phyloP scores from a whole-genome alignment of 495 filamentous ascomycete genomes.

The Penicillium riverlandense region DNA sequence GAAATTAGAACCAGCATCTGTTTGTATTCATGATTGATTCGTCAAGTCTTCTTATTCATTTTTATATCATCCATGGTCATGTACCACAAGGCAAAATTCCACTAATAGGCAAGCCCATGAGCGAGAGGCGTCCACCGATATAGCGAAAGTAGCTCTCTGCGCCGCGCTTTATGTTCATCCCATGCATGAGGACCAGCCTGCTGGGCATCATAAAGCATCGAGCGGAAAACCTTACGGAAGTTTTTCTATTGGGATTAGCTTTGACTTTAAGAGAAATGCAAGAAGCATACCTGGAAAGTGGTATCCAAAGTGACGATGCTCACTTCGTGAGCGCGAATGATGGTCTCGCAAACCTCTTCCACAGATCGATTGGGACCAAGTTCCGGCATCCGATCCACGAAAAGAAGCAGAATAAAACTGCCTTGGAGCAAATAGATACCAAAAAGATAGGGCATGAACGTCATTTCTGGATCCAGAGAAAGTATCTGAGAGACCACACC shows the following conservation, averaged over 20 bases:
- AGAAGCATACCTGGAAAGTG: constrained; percentile 46
- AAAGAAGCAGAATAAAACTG: constrained; percentile 48
- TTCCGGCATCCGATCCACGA: constrained; percentile 48
- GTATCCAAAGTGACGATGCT: constrained; percentile 54
- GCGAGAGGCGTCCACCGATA: constrained; percentile 12
- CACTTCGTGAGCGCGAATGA: constrained; percentile 51
- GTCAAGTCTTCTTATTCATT: too few relatives aligned
- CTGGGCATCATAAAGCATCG: constrained; percentile 14
- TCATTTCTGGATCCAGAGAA: constrained; percentile 47
- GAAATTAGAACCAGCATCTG: too few relatives aligned
- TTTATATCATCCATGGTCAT: too few relatives aligned
- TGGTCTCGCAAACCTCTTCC: constrained; percentile 49
- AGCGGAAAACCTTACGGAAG: constrained; percentile 12
- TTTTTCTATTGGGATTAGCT: constrained; percentile 8
- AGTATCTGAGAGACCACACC: constrained; percentile 47
- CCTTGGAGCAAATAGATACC: constrained; percentile 55
- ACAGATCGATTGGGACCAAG: constrained; percentile 44
- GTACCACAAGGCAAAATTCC: too few relatives aligned
- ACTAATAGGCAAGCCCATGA: constrained; percentile 11
- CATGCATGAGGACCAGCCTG: constrained; percentile 11
- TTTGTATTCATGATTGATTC: too few relatives aligned
- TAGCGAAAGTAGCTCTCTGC: constrained; percentile 10
- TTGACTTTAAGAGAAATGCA: not conserved
- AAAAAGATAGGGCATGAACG: constrained; percentile 57
- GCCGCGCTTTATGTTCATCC: constrained; percentile 15